Evolutionary conservation across 345 rosid species (phyloP).

Genomic region (Brassica cretica): DNA sequence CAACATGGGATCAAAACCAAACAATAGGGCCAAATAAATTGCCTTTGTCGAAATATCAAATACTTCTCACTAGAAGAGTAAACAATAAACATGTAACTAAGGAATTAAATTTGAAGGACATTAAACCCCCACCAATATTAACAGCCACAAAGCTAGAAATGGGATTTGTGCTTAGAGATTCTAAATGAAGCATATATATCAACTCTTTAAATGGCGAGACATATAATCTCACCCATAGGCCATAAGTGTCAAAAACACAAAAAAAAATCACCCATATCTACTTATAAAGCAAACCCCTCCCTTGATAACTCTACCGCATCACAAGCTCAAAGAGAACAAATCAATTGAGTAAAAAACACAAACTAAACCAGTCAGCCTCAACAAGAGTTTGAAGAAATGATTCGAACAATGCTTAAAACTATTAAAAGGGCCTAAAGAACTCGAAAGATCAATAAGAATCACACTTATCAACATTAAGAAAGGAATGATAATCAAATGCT

Average conservation of each 20-base stretch:
- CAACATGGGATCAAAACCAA: not conserved
- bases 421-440: not conserved
- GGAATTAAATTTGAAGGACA: not conserved
- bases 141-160: too few species aligned
- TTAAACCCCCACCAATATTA: too few species aligned
- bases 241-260: too few species aligned
- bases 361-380: conserved; percentile 4
- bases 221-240: too few species aligned
- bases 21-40: not conserved
- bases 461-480: conserved; percentile 15
- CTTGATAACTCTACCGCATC: not conserved
- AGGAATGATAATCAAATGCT: not conserved
- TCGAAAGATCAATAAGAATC: not conserved
- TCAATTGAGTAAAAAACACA: not conserved
- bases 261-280: not conserved
- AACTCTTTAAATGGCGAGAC: too few species aligned
- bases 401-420: not conserved
- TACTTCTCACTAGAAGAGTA: not conserved
- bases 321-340: not conserved
- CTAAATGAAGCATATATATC: too few species aligned
- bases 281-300: not conserved
- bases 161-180: too few species aligned
- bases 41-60: not conserved
- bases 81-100: not conserved
- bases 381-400: not conserved